Percentiles rank a stretch among this genome's conserved stretches.
phyloP scores from a whole-genome alignment of 306 rosid species.

The Alnus glutinosa region DNA sequence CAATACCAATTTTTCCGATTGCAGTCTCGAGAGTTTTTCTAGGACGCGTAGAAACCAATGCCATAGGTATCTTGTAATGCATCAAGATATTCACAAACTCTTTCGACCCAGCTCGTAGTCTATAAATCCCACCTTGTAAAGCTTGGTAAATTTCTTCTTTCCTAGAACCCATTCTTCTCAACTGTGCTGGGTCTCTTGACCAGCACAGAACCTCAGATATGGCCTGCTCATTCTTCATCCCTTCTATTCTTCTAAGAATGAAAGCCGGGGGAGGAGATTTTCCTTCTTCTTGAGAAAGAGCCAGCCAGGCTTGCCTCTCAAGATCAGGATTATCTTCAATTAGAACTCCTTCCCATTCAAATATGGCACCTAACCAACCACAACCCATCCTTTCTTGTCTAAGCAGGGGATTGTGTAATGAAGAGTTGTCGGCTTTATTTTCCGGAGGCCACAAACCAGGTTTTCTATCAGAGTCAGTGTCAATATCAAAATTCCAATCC shows the following conservation, averaged over 20 bases:
- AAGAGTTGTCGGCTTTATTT: conserved; percentile 79
- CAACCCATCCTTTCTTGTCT: conserved; percentile 96
- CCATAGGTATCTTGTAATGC: conserved; percentile 92
- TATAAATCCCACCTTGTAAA: conserved; percentile 83
- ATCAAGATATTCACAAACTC: conserved; percentile 86
- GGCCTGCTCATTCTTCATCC: conserved; percentile 95
- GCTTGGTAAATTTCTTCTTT: conserved; percentile 85
- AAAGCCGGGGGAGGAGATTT: conserved; percentile 78
- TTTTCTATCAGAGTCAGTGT: conserved; percentile 56
- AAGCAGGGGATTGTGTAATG: conserved; percentile 80
- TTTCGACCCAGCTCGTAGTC: conserved; percentile 69
- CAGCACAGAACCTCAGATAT: conserved; percentile 97
- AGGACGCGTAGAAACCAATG: conserved; percentile 85
- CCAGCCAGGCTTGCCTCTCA: conserved; percentile 87
- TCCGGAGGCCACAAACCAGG: conserved; percentile 87
- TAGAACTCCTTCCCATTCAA: conserved; percentile 96
- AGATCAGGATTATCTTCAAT: conserved; percentile 78
- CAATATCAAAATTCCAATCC: conserved; percentile 53
- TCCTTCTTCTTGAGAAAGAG: conserved; percentile 85
- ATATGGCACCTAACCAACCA: conserved; percentile 94
- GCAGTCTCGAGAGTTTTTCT: conserved; percentile 75
- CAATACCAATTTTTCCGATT: conserved; percentile 69
- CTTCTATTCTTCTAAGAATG: conserved; percentile 74
- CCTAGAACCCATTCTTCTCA: conserved; percentile 77
- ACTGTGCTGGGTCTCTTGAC: conserved; percentile 75